Evolutionary conservation across 129 eudicot genomes (phyloP).

Genomic region (Tagetes patula): DNA sequence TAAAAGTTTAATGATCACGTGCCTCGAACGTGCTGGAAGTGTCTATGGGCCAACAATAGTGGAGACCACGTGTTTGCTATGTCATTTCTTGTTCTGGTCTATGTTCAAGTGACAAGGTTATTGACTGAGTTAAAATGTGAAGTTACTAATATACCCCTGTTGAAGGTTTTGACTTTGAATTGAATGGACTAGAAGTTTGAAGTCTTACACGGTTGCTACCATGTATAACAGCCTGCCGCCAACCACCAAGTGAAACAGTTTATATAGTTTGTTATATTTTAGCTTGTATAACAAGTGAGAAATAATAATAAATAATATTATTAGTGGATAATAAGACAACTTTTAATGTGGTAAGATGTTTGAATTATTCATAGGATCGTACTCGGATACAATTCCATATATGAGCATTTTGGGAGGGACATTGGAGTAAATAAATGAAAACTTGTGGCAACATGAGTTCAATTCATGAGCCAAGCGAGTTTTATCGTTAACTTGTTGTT

Average conservation of each 20-base stretch:
- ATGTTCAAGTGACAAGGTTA: slow-evolving; percentile 21
- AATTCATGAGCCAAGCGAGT: no score
- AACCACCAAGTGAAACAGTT: neutral
- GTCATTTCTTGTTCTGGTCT: slow-evolving; percentile 14
- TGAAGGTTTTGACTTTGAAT: slow-evolving; percentile 21
- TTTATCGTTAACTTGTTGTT: no score
- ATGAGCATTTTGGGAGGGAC: no score
- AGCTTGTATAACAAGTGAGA: no score
- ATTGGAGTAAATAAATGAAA: no score
- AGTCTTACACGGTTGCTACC: neutral
- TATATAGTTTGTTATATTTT: no score
- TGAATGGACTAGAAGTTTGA: neutral
- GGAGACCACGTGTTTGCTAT: slow-evolving; percentile 26
- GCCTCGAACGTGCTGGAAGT: neutral
- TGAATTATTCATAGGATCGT: no score
- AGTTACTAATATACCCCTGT: slow-evolving; percentile 16
- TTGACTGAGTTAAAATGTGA: slow-evolving; percentile 12
- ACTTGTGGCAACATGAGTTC: no score
- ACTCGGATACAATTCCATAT: no score
- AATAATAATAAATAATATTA: no score
- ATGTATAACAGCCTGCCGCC: neutral
- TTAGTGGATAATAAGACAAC: no score
- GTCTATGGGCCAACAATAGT: slow-evolving; percentile 26
- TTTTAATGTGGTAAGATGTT: no score
- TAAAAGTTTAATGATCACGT: neutral